Conservation (phyloP, 2,329 filamentous ascomycete genomes). For the Coniochaeta pulveracea region DNA sequence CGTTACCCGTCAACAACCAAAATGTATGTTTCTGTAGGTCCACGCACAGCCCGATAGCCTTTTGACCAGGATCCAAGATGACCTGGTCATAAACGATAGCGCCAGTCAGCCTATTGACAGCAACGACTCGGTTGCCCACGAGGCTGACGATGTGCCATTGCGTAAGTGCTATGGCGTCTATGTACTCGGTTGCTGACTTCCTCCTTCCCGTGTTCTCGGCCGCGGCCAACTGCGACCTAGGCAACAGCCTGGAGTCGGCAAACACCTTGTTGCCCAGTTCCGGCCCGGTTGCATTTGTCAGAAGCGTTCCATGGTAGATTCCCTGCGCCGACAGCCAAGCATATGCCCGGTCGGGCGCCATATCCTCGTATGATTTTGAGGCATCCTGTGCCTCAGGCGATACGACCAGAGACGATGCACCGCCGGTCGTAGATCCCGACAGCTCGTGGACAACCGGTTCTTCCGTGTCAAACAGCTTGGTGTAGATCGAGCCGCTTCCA, state of each 20-base stretch:
- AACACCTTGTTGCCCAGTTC: slow-evolving; percentile 67
- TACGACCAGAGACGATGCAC: slow-evolving; percentile 58
- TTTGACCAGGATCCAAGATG: slow-evolving; percentile 70
- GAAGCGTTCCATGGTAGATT: slow-evolving; percentile 74
- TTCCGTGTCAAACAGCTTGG: slow-evolving; percentile 79
- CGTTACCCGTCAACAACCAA: slow-evolving; percentile 85
- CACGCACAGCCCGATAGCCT: slow-evolving; percentile 70
- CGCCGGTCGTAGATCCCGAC: slow-evolving; percentile 42
- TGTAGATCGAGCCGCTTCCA: slow-evolving; percentile 75
- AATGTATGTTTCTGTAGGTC: slow-evolving; percentile 94
- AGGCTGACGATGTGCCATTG: slow-evolving; percentile 89
- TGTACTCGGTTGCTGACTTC: slow-evolving; percentile 56
- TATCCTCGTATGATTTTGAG: slow-evolving; percentile 38
- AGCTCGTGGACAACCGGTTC: slow-evolving; percentile 67
- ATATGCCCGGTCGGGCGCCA: slow-evolving; percentile 59
- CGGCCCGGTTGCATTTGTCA: slow-evolving; percentile 45
- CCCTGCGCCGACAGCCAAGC: slow-evolving; percentile 87
- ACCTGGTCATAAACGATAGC: slow-evolving; percentile 78
- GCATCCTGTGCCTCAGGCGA: slow-evolving; percentile 61
- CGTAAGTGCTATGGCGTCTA: slow-evolving; percentile 73
- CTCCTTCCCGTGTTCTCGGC: slow-evolving; percentile 54
- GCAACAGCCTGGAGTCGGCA: slow-evolving; percentile 65
- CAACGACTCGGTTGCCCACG: slow-evolving; percentile 72
- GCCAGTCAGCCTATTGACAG: slow-evolving; percentile 78
- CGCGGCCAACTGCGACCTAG: slow-evolving; percentile 61